Conservation (phyloP, 352 stramenopile genomes). For the Pythium myriotylum region DNA sequence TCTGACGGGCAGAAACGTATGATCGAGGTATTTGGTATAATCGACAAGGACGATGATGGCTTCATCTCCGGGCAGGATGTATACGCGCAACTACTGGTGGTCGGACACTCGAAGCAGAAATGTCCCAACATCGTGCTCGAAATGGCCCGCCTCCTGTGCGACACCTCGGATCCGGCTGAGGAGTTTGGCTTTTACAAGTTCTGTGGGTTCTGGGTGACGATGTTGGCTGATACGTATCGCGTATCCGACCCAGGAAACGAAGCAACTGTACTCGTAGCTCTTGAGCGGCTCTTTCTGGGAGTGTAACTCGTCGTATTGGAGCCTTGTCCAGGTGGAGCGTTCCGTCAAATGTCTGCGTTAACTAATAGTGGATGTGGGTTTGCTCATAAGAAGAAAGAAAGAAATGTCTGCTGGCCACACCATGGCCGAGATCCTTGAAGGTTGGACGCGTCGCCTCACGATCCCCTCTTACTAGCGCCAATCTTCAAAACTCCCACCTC, state of each 20-base stretch:
- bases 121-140: slow-evolving; percentile 39
- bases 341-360: too few species aligned
- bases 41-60: slow-evolving; percentile 53
- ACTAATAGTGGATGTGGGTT: too few species aligned
- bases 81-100: slow-evolving; percentile 40
- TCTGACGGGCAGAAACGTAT: slow-evolving; percentile 33
- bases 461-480: neutral
- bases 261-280: slow-evolving; percentile 30
- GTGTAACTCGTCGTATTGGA: neutral
- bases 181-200: slow-evolving; percentile 59
- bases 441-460: too few species aligned
- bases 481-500: too few species aligned
- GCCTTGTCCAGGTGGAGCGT: neutral
- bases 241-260: slow-evolving; percentile 54
- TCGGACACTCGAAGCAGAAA: slow-evolving; percentile 35
- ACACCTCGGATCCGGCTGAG: slow-evolving; percentile 47
- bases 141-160: slow-evolving; percentile 47
- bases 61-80: slow-evolving; percentile 52
- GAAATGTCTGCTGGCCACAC: too few species aligned
- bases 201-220: slow-evolving; percentile 54
- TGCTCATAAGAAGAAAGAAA: too few species aligned
- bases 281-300: slow-evolving; percentile 49
- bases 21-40: slow-evolving; percentile 41
- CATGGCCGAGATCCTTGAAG: too few species aligned
- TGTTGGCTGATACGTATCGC: slow-evolving; percentile 42